phyloP scores from a whole-genome alignment of 2,329 filamentous ascomycete species.

The Fusarium humuli region DNA sequence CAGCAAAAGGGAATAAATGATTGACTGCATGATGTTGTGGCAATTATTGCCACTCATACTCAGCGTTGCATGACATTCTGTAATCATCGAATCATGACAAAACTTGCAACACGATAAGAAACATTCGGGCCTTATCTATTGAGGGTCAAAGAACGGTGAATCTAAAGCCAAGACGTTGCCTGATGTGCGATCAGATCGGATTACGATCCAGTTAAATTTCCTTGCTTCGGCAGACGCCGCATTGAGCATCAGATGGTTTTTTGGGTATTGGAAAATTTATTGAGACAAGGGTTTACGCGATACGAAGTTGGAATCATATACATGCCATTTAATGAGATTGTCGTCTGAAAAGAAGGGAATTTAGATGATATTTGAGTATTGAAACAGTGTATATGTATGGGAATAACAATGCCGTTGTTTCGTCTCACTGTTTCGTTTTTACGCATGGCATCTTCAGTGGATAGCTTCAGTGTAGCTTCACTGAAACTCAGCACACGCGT shows the following conservation, averaged over 20 bases:
- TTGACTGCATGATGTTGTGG: neutral
- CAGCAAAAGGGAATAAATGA: neutral
- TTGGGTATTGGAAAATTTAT: neutral
- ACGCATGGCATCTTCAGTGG: neutral
- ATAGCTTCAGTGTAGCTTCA: neutral
- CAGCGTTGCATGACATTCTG: neutral
- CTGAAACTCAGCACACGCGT: neutral
- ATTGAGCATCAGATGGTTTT: slow-evolving; percentile 32
- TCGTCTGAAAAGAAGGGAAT: neutral
- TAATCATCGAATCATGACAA: neutral
- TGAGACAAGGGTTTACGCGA: neutral
- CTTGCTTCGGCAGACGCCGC: neutral
- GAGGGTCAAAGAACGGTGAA: slow-evolving; percentile 20
- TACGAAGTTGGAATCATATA: neutral
- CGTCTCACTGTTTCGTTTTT: neutral
- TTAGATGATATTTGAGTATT: neutral
- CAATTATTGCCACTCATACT: neutral
- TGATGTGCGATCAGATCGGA: slow-evolving; percentile 28
- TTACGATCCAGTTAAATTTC: slow-evolving; percentile 17
- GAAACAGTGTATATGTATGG: too few relatives aligned
- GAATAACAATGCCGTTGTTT: too few relatives aligned
- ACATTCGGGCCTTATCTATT: slow-evolving; percentile 27
- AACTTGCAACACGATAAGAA: neutral
- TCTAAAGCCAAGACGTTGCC: neutral
- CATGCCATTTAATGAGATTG: neutral